A percentile compares a stretch with the other conserved stretches of the same genome.
These are phyloP conservation scores for Leersia perrieri DNA, from an alignment of 176 grass and related monocot species.

Conservation along the genomic window DNA sequence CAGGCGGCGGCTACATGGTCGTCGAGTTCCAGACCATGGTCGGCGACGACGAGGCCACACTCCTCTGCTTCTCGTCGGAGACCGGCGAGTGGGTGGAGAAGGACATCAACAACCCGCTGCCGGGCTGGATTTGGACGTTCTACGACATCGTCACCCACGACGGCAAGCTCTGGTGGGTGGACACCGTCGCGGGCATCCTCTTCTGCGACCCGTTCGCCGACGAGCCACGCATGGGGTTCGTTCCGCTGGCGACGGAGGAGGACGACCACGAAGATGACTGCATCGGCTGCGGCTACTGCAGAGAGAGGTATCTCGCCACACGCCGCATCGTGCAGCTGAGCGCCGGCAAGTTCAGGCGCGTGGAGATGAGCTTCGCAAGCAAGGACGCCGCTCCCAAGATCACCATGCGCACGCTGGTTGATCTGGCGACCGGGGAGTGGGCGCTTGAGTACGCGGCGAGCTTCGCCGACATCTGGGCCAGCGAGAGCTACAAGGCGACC, in stretches of 20 bases:
- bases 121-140: not conserved
- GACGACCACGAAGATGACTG: not conserved
- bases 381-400: not conserved
- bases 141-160: not conserved
- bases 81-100: not conserved
- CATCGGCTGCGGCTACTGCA: slow-evolving; percentile 3
- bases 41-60: not conserved
- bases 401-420: slow-evolving; percentile 8
- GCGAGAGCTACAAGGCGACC: not conserved
- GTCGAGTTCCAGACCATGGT: no score
- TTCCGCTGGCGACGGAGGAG: not conserved
- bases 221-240: not conserved
- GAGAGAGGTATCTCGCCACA: not conserved
- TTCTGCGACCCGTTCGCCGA: slow-evolving; percentile 7
- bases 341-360: not conserved
- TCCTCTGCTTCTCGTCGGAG: not conserved
- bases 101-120: not conserved
- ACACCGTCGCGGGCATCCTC: not conserved
- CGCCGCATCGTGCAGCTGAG: slow-evolving; percentile 9
- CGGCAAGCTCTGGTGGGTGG: slow-evolving; percentile 27
- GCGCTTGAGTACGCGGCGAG: slow-evolving; percentile 1
- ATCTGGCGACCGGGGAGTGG: not conserved
- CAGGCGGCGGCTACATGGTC: no score
- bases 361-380: not conserved
- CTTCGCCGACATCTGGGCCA: slow-evolving; percentile 20